Percentiles rank a stretch among this genome's conserved stretches.
Evolutionary conservation across 192 early-diverging fungal species (phyloP).

Genomic region (Coemansia pectinata): DNA sequence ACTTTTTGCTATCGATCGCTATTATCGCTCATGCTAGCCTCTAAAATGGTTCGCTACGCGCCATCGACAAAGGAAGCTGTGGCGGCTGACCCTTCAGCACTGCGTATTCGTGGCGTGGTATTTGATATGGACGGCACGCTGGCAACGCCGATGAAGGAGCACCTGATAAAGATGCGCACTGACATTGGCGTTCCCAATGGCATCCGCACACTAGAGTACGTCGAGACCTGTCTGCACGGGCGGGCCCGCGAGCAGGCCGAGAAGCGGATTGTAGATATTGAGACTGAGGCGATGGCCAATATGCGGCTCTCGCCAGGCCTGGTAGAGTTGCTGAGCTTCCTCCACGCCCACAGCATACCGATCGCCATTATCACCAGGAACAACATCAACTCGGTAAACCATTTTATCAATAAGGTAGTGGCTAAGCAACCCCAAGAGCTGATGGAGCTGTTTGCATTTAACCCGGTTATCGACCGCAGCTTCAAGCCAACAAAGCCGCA

Average conservation of each 20-base stretch:
- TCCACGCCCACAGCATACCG: slow-evolving; percentile 33
- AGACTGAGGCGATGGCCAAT: slow-evolving; percentile 40
- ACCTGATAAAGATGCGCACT: slow-evolving; percentile 37
- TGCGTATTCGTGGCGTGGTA: slow-evolving; percentile 50
- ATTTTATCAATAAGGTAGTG: slow-evolving; percentile 50
- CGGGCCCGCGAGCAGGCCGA: slow-evolving; percentile 33
- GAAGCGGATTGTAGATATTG: slow-evolving; percentile 40
- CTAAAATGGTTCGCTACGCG: slow-evolving; percentile 32
- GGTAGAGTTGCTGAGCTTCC: slow-evolving; percentile 38
- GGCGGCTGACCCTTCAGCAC: slow-evolving; percentile 17
- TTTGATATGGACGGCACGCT: slow-evolving; percentile 58
- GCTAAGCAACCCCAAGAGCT: slow-evolving; percentile 24
- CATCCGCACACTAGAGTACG: slow-evolving; percentile 40
- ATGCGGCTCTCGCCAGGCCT: slow-evolving; percentile 54
- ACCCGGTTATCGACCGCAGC: slow-evolving; percentile 51
- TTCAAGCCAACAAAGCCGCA: slow-evolving; percentile 55
- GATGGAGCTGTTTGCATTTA: slow-evolving; percentile 39
- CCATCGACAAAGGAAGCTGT: slow-evolving; percentile 36
- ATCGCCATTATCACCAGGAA: slow-evolving; percentile 57
- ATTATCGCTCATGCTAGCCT: neutral
- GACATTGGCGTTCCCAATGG: slow-evolving; percentile 39
- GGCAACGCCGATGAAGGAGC: slow-evolving; percentile 46
- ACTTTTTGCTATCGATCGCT: neutral
- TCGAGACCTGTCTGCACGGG: slow-evolving; percentile 34
- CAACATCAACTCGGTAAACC: slow-evolving; percentile 41